phyloP scores from a whole-genome alignment of 2,329 filamentous ascomycete species.

The Penicillium sp. region DNA sequence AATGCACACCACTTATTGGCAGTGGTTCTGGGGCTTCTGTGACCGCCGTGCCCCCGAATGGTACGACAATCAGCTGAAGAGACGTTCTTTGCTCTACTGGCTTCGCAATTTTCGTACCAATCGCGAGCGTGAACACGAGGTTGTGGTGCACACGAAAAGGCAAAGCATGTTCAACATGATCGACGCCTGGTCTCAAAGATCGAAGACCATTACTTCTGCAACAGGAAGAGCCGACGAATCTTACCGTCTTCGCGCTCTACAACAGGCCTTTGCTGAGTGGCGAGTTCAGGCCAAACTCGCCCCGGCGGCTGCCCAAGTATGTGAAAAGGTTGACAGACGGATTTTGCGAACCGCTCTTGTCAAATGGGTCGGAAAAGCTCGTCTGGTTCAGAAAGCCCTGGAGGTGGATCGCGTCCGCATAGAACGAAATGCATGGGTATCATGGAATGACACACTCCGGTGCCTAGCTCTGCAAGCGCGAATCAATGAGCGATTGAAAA shows the following conservation, averaged over 20 bases:
- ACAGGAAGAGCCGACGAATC: conserved; percentile 28
- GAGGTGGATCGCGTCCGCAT: conserved; percentile 48
- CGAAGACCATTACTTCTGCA: conserved; percentile 21
- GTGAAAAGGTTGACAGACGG: conserved; percentile 41
- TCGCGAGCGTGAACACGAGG: conserved; percentile 35
- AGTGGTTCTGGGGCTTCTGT: conserved; percentile 43
- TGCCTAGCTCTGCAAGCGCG: conserved; percentile 47
- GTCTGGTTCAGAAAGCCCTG: conserved; percentile 44
- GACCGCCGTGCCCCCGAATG: conserved; percentile 40
- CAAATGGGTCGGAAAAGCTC: conserved; percentile 45
- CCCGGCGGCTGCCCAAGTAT: conserved; percentile 39
- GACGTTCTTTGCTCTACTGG: conserved; percentile 38
- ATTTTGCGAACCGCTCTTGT: conserved; percentile 43
- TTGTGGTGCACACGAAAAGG: conserved; percentile 28
- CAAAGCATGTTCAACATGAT: conserved; percentile 25
- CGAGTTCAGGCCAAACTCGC: conserved; percentile 37
- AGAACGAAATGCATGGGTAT: conserved; percentile 52
- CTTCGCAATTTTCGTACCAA: conserved; percentile 35
- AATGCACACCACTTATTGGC: conserved; percentile 33
- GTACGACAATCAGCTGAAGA: conserved; percentile 37
- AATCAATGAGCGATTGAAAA: conserved; percentile 51
- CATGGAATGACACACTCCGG: conserved; percentile 58
- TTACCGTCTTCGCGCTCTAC: conserved; percentile 31
- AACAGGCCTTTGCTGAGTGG: conserved; percentile 39
- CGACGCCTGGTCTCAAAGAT: conserved; percentile 32